Evolutionary conservation across 805 yeast genomes (phyloP).

Genomic region (Candida parachauliodes): DNA sequence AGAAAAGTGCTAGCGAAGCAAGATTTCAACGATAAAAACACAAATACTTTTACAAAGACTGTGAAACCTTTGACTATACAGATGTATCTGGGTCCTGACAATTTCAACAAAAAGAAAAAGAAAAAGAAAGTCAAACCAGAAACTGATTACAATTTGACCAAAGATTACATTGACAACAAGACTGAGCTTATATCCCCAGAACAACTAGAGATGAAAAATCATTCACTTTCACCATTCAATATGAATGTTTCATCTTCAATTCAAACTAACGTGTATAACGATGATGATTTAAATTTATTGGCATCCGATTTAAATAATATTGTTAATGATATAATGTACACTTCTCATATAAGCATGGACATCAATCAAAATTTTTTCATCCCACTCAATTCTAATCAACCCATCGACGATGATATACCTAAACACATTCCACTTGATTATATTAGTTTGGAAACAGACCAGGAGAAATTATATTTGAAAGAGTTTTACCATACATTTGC

Average conservation of each 20-base stretch:
- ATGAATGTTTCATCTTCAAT: slow-evolving; percentile 7
- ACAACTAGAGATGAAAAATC: neutral
- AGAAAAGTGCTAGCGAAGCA: slow-evolving; percentile 10
- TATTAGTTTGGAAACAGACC: slow-evolving; percentile 23
- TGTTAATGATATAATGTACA: slow-evolving; percentile 37
- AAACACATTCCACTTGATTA: slow-evolving; percentile 27
- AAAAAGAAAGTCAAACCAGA: slow-evolving; percentile 8
- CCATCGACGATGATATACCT: slow-evolving; percentile 12
- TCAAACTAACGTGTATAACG: slow-evolving; percentile 9
- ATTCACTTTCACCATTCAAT: neutral
- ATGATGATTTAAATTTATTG: slow-evolving; percentile 31
- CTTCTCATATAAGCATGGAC: slow-evolving; percentile 7
- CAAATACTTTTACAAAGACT: neutral
- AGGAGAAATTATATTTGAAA: slow-evolving; percentile 30
- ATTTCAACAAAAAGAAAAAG: slow-evolving; percentile 6
- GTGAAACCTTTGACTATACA: slow-evolving; percentile 13
- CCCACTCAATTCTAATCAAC: slow-evolving; percentile 4
- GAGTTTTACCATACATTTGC: slow-evolving; percentile 36
- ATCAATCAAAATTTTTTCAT: slow-evolving; percentile 3
- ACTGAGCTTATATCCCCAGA: neutral
- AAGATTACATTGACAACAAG: neutral
- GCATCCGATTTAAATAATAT: slow-evolving; percentile 40
- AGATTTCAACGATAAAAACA: neutral
- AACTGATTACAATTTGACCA: neutral
- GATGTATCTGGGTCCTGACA: slow-evolving; percentile 12